Evolutionary conservation across 1,284 basidiomycete genomes (phyloP), one percentile per base, ranked within the genome.

Genomic region (Cutaneotrichosporon dermatis): DNA sequence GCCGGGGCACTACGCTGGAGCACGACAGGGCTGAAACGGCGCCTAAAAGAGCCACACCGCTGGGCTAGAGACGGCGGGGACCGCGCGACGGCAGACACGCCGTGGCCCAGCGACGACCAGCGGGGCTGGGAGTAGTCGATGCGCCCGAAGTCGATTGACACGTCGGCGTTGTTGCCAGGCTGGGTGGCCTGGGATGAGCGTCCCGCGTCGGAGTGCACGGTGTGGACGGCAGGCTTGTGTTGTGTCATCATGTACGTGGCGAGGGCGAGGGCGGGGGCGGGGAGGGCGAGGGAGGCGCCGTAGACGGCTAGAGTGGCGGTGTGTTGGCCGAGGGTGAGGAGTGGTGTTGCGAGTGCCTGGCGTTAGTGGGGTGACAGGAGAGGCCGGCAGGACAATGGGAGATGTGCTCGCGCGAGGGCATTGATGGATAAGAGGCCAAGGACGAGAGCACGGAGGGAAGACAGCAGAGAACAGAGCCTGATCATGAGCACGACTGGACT

Each of bases 251-350:
- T 40, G n/a, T 12, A 49, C 9, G 46, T 44, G n/a, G 25, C 37
- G 46, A 41, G 36, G 37, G 39, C 54, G 25, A 73, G 61, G 9
- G 69, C 6, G 3, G 70, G 68, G 0, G 65, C 59, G 0, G 73
- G 72, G 10, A 73, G 39, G 12, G 70, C 39, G 33, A 71, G 36
- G 6, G 71, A 62, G 39, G 67, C 52, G 36, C 70, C 62, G 48
- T 65, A 73, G 0, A 68, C 57, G 8, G 53, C 49, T 3, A 64
- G 52, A 5, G 66, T 57, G 11, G 62, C 58, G 16, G 53, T 49
- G 6, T 59, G 53, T 1, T 55, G 57, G 10, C 63, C 67, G 4
- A 57, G 34, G 35, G 66, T 42, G 2, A 72, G 60, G 3, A 75
- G 37, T 0, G 73, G 70, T 13, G 63, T 13, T 0, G 57, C 39